phyloP scores from a whole-genome alignment of 108 stramenopile species.

The Conticribra guillardii region DNA sequence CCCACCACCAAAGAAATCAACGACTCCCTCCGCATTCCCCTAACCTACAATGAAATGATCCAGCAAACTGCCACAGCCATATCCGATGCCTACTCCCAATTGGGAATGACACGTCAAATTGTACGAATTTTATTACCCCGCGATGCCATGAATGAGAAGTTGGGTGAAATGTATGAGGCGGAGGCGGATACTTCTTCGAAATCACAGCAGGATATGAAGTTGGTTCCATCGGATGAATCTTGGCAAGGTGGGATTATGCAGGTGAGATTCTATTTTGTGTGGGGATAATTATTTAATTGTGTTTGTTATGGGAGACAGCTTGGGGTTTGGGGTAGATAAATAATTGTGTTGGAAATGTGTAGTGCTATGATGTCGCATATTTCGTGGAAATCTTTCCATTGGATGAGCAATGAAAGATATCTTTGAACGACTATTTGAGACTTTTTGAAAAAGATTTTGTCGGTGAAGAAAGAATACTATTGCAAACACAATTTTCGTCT shows the following conservation, averaged over 20 bases:
- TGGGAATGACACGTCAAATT: constrained; percentile 69
- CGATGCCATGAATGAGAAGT: constrained; percentile 53
- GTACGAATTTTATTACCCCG: constrained; percentile 79
- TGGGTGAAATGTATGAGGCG: constrained; percentile 68
- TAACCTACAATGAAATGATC: constrained; percentile 81
- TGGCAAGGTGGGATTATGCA: constrained; percentile 96
- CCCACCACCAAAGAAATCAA: constrained; percentile 18
- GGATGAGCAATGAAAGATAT: too few relatives aligned
- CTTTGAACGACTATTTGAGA: too few relatives aligned
- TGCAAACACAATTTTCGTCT: too few relatives aligned
- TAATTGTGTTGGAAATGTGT: too few relatives aligned
- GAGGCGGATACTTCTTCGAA: constrained; percentile 35
- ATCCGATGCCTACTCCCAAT: constrained; percentile 59
- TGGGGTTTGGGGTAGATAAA: too few relatives aligned
- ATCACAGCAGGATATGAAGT: constrained; percentile 32
- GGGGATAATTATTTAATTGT: not conserved
- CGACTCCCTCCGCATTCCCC: constrained; percentile 60
- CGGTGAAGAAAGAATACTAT: too few relatives aligned
- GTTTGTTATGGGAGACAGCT: too few relatives aligned
- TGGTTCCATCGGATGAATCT: constrained; percentile 86
- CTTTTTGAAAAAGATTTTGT: too few relatives aligned
- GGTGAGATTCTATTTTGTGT: constrained; percentile 4
- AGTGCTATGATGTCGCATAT: too few relatives aligned
- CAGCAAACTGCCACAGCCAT: constrained; percentile 66
- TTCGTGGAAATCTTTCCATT: too few relatives aligned